Evolutionary conservation across 2,329 filamentous ascomycete species (phyloP).

Genomic region (Cercospora beticola): DNA sequence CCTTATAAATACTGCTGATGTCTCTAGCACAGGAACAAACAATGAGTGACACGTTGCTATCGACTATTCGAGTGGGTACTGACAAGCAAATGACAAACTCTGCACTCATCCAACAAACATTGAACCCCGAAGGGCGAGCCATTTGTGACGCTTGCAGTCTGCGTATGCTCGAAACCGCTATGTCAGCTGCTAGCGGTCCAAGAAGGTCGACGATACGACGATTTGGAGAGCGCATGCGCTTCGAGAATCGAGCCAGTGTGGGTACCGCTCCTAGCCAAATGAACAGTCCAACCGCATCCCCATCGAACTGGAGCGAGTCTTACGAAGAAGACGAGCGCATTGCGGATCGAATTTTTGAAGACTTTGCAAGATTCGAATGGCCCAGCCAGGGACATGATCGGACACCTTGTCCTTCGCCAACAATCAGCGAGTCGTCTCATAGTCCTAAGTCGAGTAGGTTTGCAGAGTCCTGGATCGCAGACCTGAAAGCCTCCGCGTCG

Average conservation of each 20-base stretch:
- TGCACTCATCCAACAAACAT: neutral
- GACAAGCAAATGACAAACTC: constrained; percentile 1
- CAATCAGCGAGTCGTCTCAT: neutral
- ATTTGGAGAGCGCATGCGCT: neutral
- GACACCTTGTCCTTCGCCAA: neutral
- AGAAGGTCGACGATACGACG: neutral
- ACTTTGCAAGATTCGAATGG: constrained; percentile 14
- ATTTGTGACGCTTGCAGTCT: neutral
- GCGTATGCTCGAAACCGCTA: neutral
- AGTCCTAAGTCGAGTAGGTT: neutral
- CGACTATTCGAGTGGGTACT: neutral
- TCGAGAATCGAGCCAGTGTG: neutral
- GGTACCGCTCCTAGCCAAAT: neutral
- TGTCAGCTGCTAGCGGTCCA: neutral
- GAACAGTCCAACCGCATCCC: neutral
- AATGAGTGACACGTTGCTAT: neutral
- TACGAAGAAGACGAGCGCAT: neutral
- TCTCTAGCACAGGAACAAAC: neutral
- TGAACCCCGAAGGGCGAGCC: neutral
- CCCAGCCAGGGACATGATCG: neutral
- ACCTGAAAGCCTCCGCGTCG: constrained; percentile 8
- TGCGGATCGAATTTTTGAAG: constrained; percentile 3
- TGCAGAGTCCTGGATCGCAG: neutral
- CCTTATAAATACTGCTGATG: neutral
- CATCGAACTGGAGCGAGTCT: neutral